Conservation (phyloP, 495 filamentous ascomycete species). For the Podospora comata region DNA sequence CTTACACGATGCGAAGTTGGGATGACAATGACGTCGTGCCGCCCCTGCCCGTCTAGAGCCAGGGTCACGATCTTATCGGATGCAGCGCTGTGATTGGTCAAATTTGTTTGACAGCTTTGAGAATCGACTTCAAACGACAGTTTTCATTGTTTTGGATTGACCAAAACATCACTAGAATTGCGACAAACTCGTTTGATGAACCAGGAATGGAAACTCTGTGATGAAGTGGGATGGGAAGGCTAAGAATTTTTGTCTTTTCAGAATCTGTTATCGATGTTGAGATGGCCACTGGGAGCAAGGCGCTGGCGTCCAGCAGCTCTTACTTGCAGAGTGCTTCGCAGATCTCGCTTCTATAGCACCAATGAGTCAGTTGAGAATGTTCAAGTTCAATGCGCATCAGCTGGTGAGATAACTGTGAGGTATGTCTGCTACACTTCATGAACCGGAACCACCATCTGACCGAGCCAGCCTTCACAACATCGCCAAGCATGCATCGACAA, state of each 20-base stretch:
- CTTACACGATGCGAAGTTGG: background rate
- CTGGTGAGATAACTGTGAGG: slow-evolving; percentile 30
- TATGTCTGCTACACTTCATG: slow-evolving; percentile 7
- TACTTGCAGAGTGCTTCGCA: background rate
- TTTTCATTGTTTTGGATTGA: background rate
- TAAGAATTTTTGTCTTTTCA: background rate
- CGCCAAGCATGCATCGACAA: slow-evolving; percentile 23
- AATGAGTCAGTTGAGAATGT: slow-evolving; percentile 13
- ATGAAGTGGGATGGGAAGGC: background rate
- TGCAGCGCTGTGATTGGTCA: background rate
- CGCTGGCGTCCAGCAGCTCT: background rate
- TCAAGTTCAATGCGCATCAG: slow-evolving; percentile 22
- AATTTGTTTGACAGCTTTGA: background rate
- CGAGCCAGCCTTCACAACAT: slow-evolving; percentile 36
- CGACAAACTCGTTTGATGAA: background rate
- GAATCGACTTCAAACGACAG: background rate
- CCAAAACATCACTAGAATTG: background rate
- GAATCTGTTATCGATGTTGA: slow-evolving; percentile 16
- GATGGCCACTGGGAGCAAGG: slow-evolving; percentile 10
- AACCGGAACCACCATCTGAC: background rate
- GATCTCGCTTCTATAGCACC: slow-evolving; percentile 13
- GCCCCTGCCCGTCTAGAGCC: background rate
- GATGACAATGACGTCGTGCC: background rate
- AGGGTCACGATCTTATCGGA: background rate
- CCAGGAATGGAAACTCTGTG: background rate